These are phyloP conservation scores for Vanrija humicola DNA, from an alignment of 1,284 basidiomycete genomes.

Conservation along the genomic window DNA sequence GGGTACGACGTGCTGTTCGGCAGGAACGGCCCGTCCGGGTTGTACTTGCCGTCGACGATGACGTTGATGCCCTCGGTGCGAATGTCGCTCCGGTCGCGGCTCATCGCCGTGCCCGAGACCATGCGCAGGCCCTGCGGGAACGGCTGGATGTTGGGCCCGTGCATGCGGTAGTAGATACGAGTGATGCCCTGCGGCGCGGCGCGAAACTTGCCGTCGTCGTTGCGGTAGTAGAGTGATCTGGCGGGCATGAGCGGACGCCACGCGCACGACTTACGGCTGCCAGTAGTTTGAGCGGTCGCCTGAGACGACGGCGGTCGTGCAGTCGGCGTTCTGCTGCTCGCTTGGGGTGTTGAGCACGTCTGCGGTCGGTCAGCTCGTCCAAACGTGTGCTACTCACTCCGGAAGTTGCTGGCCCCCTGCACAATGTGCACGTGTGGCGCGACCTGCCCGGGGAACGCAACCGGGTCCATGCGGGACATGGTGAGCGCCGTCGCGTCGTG, in stretches of 20 bases:
- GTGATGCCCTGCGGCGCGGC: constrained; percentile 25
- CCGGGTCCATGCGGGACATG: constrained; percentile 44
- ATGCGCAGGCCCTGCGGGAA: constrained; percentile 44
- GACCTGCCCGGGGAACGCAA: constrained; percentile 38
- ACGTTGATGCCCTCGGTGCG: constrained; percentile 24
- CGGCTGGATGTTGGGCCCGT: constrained; percentile 28
- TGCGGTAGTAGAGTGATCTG: constrained; percentile 2
- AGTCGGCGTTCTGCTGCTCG: constrained; percentile 27
- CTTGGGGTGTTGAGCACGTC: constrained; percentile 22
- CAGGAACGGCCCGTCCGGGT: constrained; percentile 19
- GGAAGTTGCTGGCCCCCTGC: constrained; percentile 39
- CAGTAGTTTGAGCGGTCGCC: constrained; percentile 41
- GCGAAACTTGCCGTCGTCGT: constrained; percentile 8
- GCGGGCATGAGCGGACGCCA: background rate
- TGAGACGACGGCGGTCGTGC: constrained; percentile 25
- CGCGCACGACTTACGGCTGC: constrained; percentile 12
- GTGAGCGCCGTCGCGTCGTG: constrained; percentile 28
- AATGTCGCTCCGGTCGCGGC: constrained; percentile 17
- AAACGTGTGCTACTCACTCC: constrained; percentile 13
- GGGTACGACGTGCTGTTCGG: constrained; percentile 35
- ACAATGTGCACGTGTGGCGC: constrained; percentile 46
- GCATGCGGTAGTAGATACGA: constrained; percentile 44
- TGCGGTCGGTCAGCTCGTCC: background rate
- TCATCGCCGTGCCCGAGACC: constrained; percentile 33
- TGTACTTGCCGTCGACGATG: constrained; percentile 26